Conservation (phyloP, 2,329 filamentous ascomycete species). For the Didymella pomorum region DNA sequence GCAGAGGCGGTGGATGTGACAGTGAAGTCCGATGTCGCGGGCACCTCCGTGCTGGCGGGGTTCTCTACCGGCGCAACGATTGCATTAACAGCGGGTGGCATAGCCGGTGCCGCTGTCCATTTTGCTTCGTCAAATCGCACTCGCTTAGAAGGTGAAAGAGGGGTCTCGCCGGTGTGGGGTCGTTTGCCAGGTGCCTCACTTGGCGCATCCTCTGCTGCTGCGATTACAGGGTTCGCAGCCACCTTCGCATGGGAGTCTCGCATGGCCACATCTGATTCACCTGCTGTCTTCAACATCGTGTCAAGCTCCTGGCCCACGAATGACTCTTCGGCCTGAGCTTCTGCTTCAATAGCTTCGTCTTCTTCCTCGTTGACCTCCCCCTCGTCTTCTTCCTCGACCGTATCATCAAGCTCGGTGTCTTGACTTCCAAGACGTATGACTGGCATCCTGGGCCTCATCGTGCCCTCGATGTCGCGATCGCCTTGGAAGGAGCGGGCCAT, state of each 20-base stretch:
- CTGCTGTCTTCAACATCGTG: slow-evolving; percentile 30
- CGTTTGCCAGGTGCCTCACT: slow-evolving; percentile 32
- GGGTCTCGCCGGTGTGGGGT: slow-evolving; percentile 30
- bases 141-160: slow-evolving; percentile 43
- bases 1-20: slow-evolving; percentile 27
- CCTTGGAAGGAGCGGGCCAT: slow-evolving; percentile 71
- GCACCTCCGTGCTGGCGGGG: slow-evolving; percentile 4
- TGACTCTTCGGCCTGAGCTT: slow-evolving; percentile 63
- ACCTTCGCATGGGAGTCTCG: slow-evolving; percentile 31
- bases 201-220: slow-evolving; percentile 1
- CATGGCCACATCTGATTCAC: slow-evolving; percentile 17
- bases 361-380: slow-evolving; percentile 30
- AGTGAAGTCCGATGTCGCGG: slow-evolving; percentile 29
- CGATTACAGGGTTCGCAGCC: not conserved
- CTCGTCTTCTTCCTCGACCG: slow-evolving; percentile 37
- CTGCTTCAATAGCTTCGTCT: slow-evolving; percentile 24
- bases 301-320: slow-evolving; percentile 47
- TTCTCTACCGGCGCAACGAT: not conserved
- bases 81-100: slow-evolving; percentile 10
- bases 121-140: slow-evolving; percentile 30
- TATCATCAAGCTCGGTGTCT: slow-evolving; percentile 34
- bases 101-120: slow-evolving; percentile 10
- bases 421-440: slow-evolving; percentile 45
- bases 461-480: slow-evolving; percentile 73
- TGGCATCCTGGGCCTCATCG: slow-evolving; percentile 65